Evolutionary conservation across 2,329 filamentous ascomycete genomes (phyloP), one percentile per base, ranked within the genome.

Genomic region (Venturia oleaginea): DNA sequence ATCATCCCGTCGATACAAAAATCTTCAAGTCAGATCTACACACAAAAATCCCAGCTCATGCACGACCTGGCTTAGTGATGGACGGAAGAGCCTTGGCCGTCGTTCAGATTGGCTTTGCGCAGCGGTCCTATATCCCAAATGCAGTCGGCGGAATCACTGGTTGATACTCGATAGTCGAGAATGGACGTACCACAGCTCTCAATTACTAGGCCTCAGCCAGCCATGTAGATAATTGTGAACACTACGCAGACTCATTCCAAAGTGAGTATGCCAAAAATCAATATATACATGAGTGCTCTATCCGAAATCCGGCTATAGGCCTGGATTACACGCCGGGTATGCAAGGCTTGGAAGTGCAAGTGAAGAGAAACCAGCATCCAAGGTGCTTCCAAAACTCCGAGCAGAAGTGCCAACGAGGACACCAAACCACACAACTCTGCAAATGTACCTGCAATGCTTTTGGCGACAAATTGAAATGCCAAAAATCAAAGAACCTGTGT

Each of bases 361-460:
- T 57, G 30, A n/a, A 57, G 19, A 4, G 34, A 57, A n/a, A 19
- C 17, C 27, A 57, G 51, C 51, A 57, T 57, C 51, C 51, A 34
- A n/a, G 27, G 27, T 57, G 27, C 51, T 57, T 34, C 51, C 30
- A 34, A 57, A 57, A 57, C 51, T 57, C 51, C 51, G 15, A n/a
- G 51, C 30, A 57, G 6, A 34, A 34, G 27, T 22, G 51, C 51
- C 30, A 57, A 34, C 34, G 51, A 34, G 27, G 51, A 30, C 30
- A 32, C 27, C 5, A 34, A 57, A 57, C 19, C 51, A 34, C 11
- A 34, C 19, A 34, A 57, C 15, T 34, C 51, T 57, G 27, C 7
- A 57, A 57, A 57, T 57, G 51, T 27, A 57, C 51, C 51, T 57
- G 51, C 51, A 27, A 57, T 34, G 51, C 51, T 57, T 32, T 57